A percentile compares a stretch with the other conserved stretches of the same genome.
These are phyloP conservation scores for Immersiella caudata DNA, from an alignment of 495 filamentous ascomycete species.

Conservation along the genomic window DNA sequence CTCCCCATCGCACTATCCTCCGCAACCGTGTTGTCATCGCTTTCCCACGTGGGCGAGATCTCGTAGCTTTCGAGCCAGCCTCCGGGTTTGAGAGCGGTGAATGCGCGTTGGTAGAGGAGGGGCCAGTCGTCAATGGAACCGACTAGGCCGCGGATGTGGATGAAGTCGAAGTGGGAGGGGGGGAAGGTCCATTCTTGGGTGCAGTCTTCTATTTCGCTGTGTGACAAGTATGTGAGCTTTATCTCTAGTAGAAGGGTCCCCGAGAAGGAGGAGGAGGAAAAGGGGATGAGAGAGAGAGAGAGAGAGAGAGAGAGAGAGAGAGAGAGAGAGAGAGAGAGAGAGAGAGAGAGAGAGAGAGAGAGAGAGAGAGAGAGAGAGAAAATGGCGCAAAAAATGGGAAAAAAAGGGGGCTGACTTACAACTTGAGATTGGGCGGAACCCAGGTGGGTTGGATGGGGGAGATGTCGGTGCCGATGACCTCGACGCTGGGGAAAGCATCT, in stretches of 20 bases:
- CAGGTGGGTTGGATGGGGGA: constrained; percentile 58
- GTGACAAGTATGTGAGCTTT: neutral
- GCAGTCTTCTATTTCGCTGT: constrained; percentile 52
- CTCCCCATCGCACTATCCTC: constrained; percentile 22
- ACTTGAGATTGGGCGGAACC: constrained; percentile 53
- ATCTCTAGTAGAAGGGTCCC: no score
- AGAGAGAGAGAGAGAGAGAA: no score
- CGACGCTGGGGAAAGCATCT: constrained; percentile 55
- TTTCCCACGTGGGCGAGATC: constrained; percentile 28
- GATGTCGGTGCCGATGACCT: constrained; percentile 67
- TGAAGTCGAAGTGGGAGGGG: constrained; percentile 58
- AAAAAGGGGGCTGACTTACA: constrained; percentile 22
- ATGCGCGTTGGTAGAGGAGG: constrained; percentile 42
- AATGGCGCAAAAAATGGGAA: no score
- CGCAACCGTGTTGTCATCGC: constrained; percentile 24
- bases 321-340: no score
- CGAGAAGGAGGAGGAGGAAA: no score
- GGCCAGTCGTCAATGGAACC: constrained; percentile 58
- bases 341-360: no score
- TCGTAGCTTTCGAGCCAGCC: constrained; percentile 35
- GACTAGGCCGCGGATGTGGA: constrained; percentile 57
- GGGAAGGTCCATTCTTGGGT: constrained; percentile 50
- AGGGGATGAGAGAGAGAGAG: no score
- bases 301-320: no score
- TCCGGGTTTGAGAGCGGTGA: constrained; percentile 28